phyloP scores from a whole-genome alignment of 306 rosid species.

The Vigna mungo region DNA sequence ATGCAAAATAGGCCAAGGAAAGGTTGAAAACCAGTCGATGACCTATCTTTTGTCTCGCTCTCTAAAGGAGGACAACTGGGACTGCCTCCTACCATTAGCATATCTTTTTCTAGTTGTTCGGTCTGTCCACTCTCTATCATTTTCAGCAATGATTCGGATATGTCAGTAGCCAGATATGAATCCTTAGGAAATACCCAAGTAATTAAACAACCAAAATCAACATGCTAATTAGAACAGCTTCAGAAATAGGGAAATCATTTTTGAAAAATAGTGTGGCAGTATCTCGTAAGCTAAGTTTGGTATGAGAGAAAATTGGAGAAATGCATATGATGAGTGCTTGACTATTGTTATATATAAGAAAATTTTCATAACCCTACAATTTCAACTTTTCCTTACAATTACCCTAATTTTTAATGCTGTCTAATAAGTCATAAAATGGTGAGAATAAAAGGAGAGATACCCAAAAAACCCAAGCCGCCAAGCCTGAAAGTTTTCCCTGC shows the following conservation, averaged over 20 bases:
- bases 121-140: slow-evolving; percentile 42
- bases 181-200: slow-evolving; percentile 36
- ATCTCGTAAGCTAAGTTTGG: not conserved
- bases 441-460: slow-evolving; percentile 36
- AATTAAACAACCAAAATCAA: slow-evolving; percentile 8
- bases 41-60: not conserved
- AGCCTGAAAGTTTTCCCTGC: slow-evolving; percentile 54
- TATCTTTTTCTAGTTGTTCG: slow-evolving; percentile 37
- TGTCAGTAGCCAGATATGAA: slow-evolving; percentile 32
- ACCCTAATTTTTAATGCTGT: slow-evolving; percentile 18
- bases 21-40: slow-evolving; percentile 33
- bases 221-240: not conserved
- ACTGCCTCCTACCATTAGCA: not conserved
- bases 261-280: not conserved
- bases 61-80: slow-evolving; percentile 1
- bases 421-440: not conserved
- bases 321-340: not conserved
- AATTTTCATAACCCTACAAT: slow-evolving; percentile 10
- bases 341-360: not conserved
- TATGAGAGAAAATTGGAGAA: slow-evolving; percentile 32
- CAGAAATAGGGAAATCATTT: not conserved
- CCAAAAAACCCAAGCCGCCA: slow-evolving; percentile 71
- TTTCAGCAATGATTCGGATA: slow-evolving; percentile 41
- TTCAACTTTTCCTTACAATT: not conserved
- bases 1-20: slow-evolving; percentile 39